phyloP scores from a whole-genome alignment of 192 early-diverging fungal genomes.

The Hyaloraphidium curvatum region DNA sequence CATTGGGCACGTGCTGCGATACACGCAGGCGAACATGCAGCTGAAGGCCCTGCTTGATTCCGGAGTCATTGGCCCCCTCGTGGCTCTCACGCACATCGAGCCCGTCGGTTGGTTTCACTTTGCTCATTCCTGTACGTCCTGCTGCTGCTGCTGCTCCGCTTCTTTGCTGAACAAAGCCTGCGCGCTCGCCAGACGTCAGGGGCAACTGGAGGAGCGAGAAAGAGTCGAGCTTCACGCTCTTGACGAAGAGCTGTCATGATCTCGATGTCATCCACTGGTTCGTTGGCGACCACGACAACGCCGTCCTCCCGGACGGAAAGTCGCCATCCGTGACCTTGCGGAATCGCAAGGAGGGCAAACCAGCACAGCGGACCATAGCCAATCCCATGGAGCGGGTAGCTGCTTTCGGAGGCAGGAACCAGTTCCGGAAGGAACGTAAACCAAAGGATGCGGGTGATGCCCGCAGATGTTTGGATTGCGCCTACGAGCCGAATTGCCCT shows the following conservation, averaged over 20 bases:
- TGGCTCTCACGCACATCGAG: slow-evolving; percentile 42
- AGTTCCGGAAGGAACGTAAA: slow-evolving; percentile 32
- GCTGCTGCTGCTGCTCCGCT: no score
- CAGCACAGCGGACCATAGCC: no score
- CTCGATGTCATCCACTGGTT: slow-evolving; percentile 22
- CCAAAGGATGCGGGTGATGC: slow-evolving; percentile 33
- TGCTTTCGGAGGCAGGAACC: slow-evolving; percentile 36
- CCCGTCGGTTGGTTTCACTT: slow-evolving; percentile 48
- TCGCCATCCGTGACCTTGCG: no score
- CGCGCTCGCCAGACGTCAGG: no score
- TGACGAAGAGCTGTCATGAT: slow-evolving; percentile 42
- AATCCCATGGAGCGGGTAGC: slow-evolving; percentile 19
- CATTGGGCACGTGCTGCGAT: slow-evolving; percentile 30
- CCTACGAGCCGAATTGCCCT: slow-evolving; percentile 26
- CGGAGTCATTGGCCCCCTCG: slow-evolving; percentile 30
- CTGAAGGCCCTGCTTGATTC: slow-evolving; percentile 34
- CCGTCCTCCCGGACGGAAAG: no score
- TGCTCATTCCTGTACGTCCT: slow-evolving; percentile 27
- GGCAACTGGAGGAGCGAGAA: slow-evolving; percentile 42
- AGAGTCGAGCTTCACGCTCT: slow-evolving; percentile 31
- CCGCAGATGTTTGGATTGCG: slow-evolving; percentile 31
- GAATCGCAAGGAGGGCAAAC: no score
- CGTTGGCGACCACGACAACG: no score
- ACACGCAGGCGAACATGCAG: slow-evolving; percentile 31
- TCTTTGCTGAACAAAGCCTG: no score